These are phyloP conservation scores for Ceratonia siliqua DNA, from an alignment of 306 rosid genomes.

Conservation along the genomic window DNA sequence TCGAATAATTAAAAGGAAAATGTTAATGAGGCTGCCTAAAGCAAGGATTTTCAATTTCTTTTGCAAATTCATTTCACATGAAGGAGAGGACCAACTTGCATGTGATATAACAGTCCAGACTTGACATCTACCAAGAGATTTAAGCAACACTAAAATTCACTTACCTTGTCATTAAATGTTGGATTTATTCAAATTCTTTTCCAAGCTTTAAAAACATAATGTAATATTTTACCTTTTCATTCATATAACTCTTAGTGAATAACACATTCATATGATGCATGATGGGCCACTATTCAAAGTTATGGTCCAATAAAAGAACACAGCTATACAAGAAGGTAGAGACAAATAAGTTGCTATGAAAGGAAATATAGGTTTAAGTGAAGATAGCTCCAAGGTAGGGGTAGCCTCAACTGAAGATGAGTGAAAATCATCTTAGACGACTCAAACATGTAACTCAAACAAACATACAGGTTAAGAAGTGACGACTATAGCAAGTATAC, in stretches of 20 bases:
- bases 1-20: slow-evolving; percentile 12
- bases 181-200: neutral
- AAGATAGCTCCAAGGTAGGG: neutral
- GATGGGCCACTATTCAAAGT: neutral
- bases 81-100: neutral
- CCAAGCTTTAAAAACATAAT: neutral
- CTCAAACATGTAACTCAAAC: neutral
- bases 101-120: neutral
- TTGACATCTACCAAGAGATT: neutral
- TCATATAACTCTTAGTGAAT: neutral
- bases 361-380: neutral
- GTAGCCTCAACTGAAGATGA: neutral
- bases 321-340: neutral
- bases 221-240: neutral
- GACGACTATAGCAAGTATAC: neutral
- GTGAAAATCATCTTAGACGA: neutral
- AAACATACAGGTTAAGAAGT: neutral
- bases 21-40: neutral
- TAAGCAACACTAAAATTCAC: neutral
- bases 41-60: neutral
- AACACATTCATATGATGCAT: neutral
- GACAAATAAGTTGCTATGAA: neutral
- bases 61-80: neutral
- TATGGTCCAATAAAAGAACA: neutral
- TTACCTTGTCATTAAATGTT: too few species aligned